Evolutionary conservation across 495 filamentous ascomycete genomes (phyloP), one percentile per base, ranked within the genome.

Genomic region (Aspergillus sclerotioniger): DNA sequence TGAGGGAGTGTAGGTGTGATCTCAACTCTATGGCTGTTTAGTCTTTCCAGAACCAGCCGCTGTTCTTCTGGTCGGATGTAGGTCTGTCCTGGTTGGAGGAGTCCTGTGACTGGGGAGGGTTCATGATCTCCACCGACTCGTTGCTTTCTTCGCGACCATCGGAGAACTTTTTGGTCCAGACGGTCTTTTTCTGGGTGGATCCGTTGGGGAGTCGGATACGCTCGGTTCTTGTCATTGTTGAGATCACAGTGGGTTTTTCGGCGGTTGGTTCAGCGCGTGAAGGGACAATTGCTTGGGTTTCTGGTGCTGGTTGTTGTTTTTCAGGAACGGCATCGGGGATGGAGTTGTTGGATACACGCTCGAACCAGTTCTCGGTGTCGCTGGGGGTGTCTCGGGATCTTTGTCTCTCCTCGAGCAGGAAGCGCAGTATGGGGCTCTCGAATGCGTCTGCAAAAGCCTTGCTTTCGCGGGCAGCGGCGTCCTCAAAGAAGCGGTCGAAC

Each of bases 81-180:
- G 47, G 33, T 5, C 63, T 61, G 8, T 47, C 56, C 6, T 64
- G 57, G 2, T 54, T 25, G 4, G 21, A 20, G 59, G 56, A 19
- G 13, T 59, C 39, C n/a, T 54, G 54, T 13, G 53, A 62, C 48
- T 70, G 69, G 21, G 63, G 61, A 13, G 70, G 62, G 43, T 68
- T 65, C 6, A 57, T 56, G 28, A 71, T 59, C 46, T 79, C 75
- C 8, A 72, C 67, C 12, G 67, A 71, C 13, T 82, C 80, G 7
- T 82, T 79, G 25, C 62, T 81, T 61, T 86, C 83, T 61, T 87
- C 85, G 19, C 79, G 71, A 6, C 87, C 87, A 75, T 90, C 85
- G 0, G 81, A 74, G 62, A 82, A 90, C 6, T 80, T 72, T 66
- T 82, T 84, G 47, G 83, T 87, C 12, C 84, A 68, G 10, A 83